Evolutionary conservation across 2,329 filamentous ascomycete species (phyloP), one percentile per base, ranked within the genome.

Genomic region (Sarocladium kiliense): DNA sequence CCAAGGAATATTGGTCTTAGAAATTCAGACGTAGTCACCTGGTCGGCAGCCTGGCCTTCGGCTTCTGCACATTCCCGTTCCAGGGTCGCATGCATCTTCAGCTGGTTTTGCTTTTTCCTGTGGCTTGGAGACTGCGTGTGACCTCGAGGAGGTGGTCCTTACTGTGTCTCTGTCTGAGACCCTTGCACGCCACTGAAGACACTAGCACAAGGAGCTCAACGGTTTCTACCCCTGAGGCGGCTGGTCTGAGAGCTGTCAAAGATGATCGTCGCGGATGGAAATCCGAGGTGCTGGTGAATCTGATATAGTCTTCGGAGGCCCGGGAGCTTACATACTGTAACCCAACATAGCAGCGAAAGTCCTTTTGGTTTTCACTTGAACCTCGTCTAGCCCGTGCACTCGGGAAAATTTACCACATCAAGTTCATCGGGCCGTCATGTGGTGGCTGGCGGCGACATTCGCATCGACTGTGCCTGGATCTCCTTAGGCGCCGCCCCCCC

Each of bases 121-220:
- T 47, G 44, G 44, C 44, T 27, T 47, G 44, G 25, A 30, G 23
- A 23, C 7, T 27, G 25, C 18, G 25, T 12, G 44, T 47, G 44
- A 26, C 25, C 23, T 47, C 41, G 44, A 27, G 16, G 19, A 23
- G 18, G 7, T 18, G 7, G 39, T 6, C 10, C 19, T 30, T 18
- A 12, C 30, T 47, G 16, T 44, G 41, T 12, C 18, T 44, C 21
- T 44, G 41, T 44, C 44, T 30, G 25, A 47, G 44, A 30, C 25
- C 23, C 12, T 47, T 16, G 4, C 44, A 30, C 44, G 44, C 44
- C 44, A 47, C 44, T 47, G 44, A 27, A 47, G 44, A 47, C 44
- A 47, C 44, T 47, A 47, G 44, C 23, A 27, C 10, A 18, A 47
- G 14, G n/a, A 12, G 3, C 11, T 47, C 44, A 47, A 47, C 44